These are phyloP conservation scores for Spathaspora sp. DNA, from an alignment of 1,139 yeast species.

Conservation along the genomic window DNA sequence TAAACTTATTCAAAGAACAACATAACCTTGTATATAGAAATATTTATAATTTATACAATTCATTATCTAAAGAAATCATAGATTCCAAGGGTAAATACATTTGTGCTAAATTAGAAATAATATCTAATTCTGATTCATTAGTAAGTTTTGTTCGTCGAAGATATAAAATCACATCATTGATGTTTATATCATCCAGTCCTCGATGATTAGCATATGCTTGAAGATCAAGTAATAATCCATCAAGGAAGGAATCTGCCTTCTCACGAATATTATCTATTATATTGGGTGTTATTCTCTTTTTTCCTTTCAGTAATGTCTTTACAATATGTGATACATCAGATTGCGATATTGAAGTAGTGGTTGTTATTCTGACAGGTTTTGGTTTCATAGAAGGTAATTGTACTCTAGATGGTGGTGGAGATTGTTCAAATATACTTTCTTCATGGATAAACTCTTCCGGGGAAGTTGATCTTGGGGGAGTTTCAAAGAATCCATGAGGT, in stretches of 20 bases:
- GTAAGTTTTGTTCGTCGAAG: constrained; percentile 33
- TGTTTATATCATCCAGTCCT: constrained; percentile 24
- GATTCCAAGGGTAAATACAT: constrained; percentile 38
- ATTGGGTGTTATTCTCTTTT: background rate
- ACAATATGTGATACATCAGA: background rate
- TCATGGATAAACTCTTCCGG: background rate
- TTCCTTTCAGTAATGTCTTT: background rate
- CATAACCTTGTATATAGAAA: constrained; percentile 1
- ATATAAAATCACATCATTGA: constrained; percentile 37
- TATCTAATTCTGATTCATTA: constrained; percentile 20
- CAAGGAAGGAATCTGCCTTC: constrained; percentile 31
- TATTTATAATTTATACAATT: constrained; percentile 14
- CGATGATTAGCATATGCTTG: constrained; percentile 37
- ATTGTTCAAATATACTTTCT: background rate
- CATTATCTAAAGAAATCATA: constrained; percentile 35
- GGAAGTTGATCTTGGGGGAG: background rate
- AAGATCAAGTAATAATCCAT: constrained; percentile 33
- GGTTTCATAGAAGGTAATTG: background rate
- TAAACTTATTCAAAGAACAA: constrained; percentile 33
- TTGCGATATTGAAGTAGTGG: background rate
- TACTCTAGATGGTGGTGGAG: background rate
- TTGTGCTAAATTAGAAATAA: constrained; percentile 34
- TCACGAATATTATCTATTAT: constrained; percentile 14
- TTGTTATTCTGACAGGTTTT: background rate
- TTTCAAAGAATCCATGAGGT: constrained; percentile 1